Conservation (phyloP, 352 stramenopile genomes). For the Aphanomyces astaci region DNA sequence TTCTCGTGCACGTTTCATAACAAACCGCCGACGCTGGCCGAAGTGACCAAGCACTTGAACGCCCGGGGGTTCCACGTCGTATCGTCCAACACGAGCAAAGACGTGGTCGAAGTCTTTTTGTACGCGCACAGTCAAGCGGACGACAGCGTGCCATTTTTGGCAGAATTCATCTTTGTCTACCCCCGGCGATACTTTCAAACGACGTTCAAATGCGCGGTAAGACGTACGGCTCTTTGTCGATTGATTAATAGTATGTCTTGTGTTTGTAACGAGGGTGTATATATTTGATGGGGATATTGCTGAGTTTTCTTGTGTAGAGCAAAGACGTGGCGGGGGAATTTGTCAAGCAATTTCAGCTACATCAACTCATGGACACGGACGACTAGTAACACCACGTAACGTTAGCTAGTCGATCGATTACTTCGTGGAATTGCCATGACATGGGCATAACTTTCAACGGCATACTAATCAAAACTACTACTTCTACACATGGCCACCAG, state of each 20-base stretch:
- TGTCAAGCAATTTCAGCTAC: conserved; percentile 22
- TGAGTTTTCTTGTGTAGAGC: too few species aligned
- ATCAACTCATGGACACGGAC: conserved; percentile 20
- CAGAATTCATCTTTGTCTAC: conserved; percentile 70
- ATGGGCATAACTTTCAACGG: too few species aligned
- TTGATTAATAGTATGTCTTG: too few species aligned
- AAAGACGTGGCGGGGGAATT: conserved; percentile 10
- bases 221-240: too few species aligned
- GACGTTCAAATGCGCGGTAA: conserved; percentile 79
- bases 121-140: conserved; percentile 45
- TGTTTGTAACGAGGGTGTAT: too few species aligned
- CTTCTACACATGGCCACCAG: too few species aligned
- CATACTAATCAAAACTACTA: too few species aligned
- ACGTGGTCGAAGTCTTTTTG: conserved; percentile 61
- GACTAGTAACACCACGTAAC: too few species aligned
- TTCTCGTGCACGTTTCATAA: conserved; percentile 68
- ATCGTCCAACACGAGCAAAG: conserved; percentile 41
- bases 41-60: conserved; percentile 41
- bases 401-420: too few species aligned
- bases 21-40: conserved; percentile 31
- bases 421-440: too few species aligned
- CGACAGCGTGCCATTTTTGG: conserved; percentile 45
- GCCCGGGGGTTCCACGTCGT: conserved; percentile 50
- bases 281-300: too few species aligned
- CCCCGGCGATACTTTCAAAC: conserved; percentile 69